These are phyloP conservation scores for Allodekkera sacchari DNA, from an alignment of 805 yeast species.

Conservation along the genomic window DNA sequence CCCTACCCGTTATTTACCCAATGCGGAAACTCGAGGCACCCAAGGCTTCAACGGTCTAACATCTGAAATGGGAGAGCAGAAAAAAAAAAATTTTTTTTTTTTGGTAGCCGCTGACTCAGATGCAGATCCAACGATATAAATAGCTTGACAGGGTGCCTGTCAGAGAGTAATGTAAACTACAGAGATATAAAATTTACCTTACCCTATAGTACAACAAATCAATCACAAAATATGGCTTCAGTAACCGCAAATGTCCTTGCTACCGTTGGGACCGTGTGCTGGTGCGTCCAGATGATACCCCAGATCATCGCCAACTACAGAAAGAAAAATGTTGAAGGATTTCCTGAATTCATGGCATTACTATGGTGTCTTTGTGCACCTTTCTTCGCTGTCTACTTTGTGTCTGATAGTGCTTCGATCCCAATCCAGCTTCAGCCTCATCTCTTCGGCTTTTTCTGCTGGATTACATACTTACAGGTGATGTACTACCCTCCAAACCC, in stretches of 20 bases:
- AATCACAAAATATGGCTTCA: slow-evolving; percentile 12
- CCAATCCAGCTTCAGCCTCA: slow-evolving; percentile 49
- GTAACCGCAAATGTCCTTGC: slow-evolving; percentile 70
- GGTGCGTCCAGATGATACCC: slow-evolving; percentile 90
- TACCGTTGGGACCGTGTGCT: slow-evolving; percentile 80
- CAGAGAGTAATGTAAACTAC: too few species aligned
- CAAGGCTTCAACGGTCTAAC: too few species aligned
- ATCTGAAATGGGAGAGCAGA: too few species aligned
- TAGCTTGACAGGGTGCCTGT: too few species aligned
- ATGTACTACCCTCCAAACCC: slow-evolving; percentile 45
- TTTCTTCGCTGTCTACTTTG: slow-evolving; percentile 45
- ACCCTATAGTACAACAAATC: too few species aligned
- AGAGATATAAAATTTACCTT: too few species aligned
- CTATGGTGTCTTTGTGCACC: slow-evolving; percentile 65
- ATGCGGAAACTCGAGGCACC: too few species aligned
- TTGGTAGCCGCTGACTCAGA: too few species aligned
- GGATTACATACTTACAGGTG: slow-evolving; percentile 38
- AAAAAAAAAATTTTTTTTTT: too few species aligned
- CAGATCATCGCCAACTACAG: slow-evolving; percentile 60
- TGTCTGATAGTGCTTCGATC: slow-evolving; percentile 38
- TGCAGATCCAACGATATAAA: too few species aligned
- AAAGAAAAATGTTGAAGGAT: slow-evolving; percentile 73
- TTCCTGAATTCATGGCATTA: slow-evolving; percentile 83
- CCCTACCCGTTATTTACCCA: too few species aligned
- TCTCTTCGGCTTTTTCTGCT: slow-evolving; percentile 42